Evolutionary conservation across 2,329 filamentous ascomycete genomes (phyloP), one percentile per base, ranked within the genome.

Genomic region (Chaetomium strumarium): DNA sequence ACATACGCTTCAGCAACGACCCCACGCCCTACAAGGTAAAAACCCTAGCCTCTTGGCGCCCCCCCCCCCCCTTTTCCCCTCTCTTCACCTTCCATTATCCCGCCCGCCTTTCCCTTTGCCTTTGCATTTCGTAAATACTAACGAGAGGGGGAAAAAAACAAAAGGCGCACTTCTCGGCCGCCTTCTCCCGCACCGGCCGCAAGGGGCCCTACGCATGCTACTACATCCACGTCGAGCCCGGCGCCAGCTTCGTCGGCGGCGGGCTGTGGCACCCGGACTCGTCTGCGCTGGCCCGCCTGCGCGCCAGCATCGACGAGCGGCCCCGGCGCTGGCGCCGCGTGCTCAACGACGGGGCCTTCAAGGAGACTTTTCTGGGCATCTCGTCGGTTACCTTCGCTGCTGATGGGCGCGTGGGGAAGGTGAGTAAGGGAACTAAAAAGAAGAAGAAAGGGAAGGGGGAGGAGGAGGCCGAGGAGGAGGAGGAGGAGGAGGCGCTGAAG

Each of bases 151-250:
- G n/a, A 39, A 39, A 42, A 8, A n/a, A 14, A 19, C 30, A 46
- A 48, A n/a, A 60, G 84, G 80, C 88, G 49, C 82, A 91, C 70
- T 95, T 91, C 69, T 88, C 86, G 10, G 90, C 86, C 36, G 88
- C 88, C 20, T 95, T 88, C 84, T 93, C 88, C 52, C 84, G 90
- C 17, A 95, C 90, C 0, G 90, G 90, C 17, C 80, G 87, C 50
- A 95, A 96, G 69, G 89, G 89, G 0, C 85, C 87, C 10, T 95
- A 93, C 68, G 90, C 90, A 7, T 85, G 83, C 64, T 96, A 96
- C 71, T 96, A 95, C 70, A 72, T 96, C 17, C 90, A 95, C 67
- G 78, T 88, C 58, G 81, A 92, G 66, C 89, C 90, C 11, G 75
- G 74, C 2, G 73, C 78, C 46, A 85, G 82, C 64, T 87, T 92